Evolutionary conservation across 257 asterid genomes (phyloP).

Genomic region (Primulina eburnea): DNA sequence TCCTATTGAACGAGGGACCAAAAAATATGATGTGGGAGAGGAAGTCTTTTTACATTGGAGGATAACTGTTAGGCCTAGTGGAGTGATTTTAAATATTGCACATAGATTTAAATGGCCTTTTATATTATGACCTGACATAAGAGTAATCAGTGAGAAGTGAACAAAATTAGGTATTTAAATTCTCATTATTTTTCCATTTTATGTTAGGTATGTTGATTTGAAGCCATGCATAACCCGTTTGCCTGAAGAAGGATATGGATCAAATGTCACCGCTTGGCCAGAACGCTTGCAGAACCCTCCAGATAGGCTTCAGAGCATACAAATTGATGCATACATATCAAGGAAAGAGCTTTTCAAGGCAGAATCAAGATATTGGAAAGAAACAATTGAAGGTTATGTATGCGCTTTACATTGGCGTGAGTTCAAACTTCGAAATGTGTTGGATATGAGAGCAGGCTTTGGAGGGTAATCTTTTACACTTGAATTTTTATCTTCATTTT

Average conservation of each 20-base stretch:
- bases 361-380: constrained; percentile 48
- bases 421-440: constrained; percentile 42
- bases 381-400: constrained; percentile 47
- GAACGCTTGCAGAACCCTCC: constrained; percentile 63
- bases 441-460: constrained; percentile 72
- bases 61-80: background rate
- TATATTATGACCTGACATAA: background rate
- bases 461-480: constrained; percentile 50
- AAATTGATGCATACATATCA: constrained; percentile 59
- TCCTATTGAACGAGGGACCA: background rate
- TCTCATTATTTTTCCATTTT: background rate
- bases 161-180: background rate
- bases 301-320: constrained; percentile 50
- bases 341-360: constrained; percentile 65
- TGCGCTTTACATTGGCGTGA: constrained; percentile 41
- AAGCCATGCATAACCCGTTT: constrained; percentile 48
- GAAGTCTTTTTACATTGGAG: background rate
- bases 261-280: constrained; percentile 52
- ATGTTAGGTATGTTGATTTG: constrained; percentile 39
- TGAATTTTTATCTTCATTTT: background rate
- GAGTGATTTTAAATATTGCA: background rate
- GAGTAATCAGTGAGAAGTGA: background rate
- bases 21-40: background rate
- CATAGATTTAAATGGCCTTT: too few relatives aligned
- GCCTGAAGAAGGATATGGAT: constrained; percentile 56